A percentile compares a stretch with the other conserved stretches of the same genome.
These are phyloP conservation scores for Auricularia auricula-judae DNA, from an alignment of 768 basidiomycete genomes.

Conservation along the genomic window DNA sequence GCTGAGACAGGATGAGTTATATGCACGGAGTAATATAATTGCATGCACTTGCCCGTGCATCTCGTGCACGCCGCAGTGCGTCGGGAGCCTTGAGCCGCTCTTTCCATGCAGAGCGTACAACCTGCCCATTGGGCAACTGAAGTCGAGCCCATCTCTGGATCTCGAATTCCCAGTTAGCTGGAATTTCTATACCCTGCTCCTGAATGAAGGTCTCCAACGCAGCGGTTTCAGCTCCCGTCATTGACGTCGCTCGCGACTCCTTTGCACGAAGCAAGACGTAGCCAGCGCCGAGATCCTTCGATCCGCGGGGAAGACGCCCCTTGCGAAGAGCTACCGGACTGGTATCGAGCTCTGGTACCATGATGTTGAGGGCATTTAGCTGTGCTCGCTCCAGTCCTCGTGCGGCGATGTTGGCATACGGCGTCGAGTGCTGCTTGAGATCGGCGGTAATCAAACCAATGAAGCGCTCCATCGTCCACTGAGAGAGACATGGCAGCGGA, in stretches of 20 bases:
- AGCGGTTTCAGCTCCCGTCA: not conserved
- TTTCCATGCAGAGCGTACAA: not conserved
- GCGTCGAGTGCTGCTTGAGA: conserved; percentile 1
- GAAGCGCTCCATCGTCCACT: not conserved
- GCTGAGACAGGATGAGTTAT: not conserved
- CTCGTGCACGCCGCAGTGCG: not conserved
- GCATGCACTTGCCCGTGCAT: not conserved
- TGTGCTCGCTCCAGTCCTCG: conserved; percentile 1
- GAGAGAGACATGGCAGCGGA: conserved; percentile 4
- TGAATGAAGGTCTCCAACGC: not conserved
- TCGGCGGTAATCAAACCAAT: not conserved
- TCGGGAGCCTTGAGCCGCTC: not conserved
- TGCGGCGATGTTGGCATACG: not conserved
- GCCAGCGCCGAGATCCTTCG: conserved; percentile 7
- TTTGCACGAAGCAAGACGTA: conserved; percentile 5
- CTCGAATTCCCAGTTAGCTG: not conserved
- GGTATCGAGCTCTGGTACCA: conserved; percentile 9
- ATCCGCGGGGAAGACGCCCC: not conserved
- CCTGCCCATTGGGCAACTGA: not conserved
- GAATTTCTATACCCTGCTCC: not conserved
- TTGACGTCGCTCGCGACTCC: not conserved
- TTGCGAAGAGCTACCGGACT: not conserved
- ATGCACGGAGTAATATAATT: not conserved
- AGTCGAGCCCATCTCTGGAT: not conserved
- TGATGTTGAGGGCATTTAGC: conserved; percentile 7